These are phyloP conservation scores for Trichopus zeylanicus DNA, from an alignment of 116 monocot species.

Conservation along the genomic window DNA sequence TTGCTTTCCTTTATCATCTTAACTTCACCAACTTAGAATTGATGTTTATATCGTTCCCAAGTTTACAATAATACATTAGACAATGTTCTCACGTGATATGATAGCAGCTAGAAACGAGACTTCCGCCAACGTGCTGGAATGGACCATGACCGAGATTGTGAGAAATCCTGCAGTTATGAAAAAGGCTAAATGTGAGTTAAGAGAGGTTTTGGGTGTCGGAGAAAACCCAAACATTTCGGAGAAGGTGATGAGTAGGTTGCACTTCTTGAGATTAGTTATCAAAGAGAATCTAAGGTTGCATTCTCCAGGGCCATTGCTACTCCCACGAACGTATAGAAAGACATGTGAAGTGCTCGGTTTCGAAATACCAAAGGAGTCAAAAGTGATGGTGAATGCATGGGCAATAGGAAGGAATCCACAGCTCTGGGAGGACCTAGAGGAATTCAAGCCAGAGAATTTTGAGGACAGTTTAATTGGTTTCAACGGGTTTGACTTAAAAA, in stretches of 20 bases:
- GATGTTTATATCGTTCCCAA: no score
- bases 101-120: neutral
- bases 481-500: neutral
- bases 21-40: no score
- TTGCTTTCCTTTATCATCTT: no score
- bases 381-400: neutral
- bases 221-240: neutral
- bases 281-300: neutral
- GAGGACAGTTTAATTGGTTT: neutral
- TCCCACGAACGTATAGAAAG: neutral
- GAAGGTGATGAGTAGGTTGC: neutral
- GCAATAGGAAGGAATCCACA: neutral
- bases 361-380: neutral
- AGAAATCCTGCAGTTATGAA: neutral
- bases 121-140: neutral
- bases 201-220: neutral
- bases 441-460: slow-evolving; percentile 1
- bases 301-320: neutral
- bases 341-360: neutral
- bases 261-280: neutral
- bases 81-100: neutral
- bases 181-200: neutral
- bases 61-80: no score
- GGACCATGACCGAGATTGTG: slow-evolving; percentile 1
- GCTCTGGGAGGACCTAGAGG: neutral